Evolutionary conservation across 176 grass and related monocot genomes (phyloP), one percentile per base, ranked within the genome.

Genomic region (Triticum dicoccoides): DNA sequence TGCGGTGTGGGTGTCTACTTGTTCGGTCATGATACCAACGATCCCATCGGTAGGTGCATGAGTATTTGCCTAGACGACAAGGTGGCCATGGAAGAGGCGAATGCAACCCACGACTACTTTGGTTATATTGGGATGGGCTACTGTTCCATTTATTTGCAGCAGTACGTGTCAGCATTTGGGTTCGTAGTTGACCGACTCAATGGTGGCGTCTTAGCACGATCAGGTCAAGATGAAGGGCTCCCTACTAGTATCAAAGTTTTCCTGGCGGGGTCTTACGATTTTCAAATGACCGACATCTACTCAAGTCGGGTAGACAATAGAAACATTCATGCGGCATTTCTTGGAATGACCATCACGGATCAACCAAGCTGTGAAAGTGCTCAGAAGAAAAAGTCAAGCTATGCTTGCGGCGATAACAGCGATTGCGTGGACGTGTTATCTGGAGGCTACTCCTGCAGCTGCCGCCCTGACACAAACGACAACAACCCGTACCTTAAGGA

Each of bases 301-400:
- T 89, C 75, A 17, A 32, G 23, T 33, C 7, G 2, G 65, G 11
- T 14, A 52, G 49, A 89, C 29, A 42, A 21, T 1, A 73, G 67
- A 29, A 42, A 54, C 10, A 5, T 38, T 2, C 0, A 0, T 0
- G 20, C 1, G 2, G 0, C 30, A 3, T 0, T 0, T 0, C n/a
- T 89, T 58, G 0, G 6, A 0, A 23, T 24, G n/a, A 6, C 61
- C 15, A 76, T 92, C 64, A 88, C n/a, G 18, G 83, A 88, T 25
- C 49, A 86, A 21, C 65, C 84, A 63, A 92, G 21, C 3, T 92
- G 90, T 32, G 8, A 38, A 65, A 83, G 35, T 45, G 72, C 84
- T 4, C 4, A 39, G 11, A 24, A 2, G 33, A 74, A 44, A 2
- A 92, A 0, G 1, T 15, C 3, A 39, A 84, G 2, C 4, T 79